Base-by-base conservation (phyloP, 1,284 basidiomycete genomes). In the Sanghuangporus sanghuang region DNA sequence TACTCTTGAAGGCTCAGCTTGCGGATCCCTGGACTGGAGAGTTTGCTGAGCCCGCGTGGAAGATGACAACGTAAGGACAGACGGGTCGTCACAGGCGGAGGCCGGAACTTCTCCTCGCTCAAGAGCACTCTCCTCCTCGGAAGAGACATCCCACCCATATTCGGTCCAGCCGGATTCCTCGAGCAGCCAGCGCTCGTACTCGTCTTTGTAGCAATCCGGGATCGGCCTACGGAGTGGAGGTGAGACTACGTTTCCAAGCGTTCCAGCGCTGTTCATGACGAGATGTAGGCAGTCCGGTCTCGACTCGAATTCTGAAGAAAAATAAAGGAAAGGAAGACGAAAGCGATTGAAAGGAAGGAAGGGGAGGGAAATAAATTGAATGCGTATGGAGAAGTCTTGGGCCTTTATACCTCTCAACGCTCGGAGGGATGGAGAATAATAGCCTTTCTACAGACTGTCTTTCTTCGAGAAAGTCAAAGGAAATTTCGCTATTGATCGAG, bases 51-150 rank as follows among this genome's bases (percentile, higher is more conserved):
- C 27, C 27, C 27, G 27, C 27, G 27, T 3, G 27, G 27, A 32
- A 32, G 27, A 32, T 32, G 27, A 32, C 5, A 32, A 32, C 27
- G 27, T 32, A 32, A 32, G 27, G 27, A 3, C 27, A 32, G 27
- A 32, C 27, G 27, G 27, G 27, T 32, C 27, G 27, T 3, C 39
- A 38, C 21, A 55, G 14, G 39, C 38, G 27, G 21, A 21, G n/a
- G 21, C 21, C 27, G 60, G 39, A 8, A 61, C 18, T 27, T 48
- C 27, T 7, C 52, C 52, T 1, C 44, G 12, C 38, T n/a, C 39
- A 27, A 61, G n/a, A 18, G 50, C 52, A 3, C 18, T 6, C 50
- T 61, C 60, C 35, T 61, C 52, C 32, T 61, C 60, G 21, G 40
- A 8, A 3, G 23, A 18, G 18, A 55, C 18, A 18, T 61, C 60